Evolutionary conservation across 2,329 filamentous ascomycete genomes (phyloP).

Genomic region (Claviceps pazoutovae): DNA sequence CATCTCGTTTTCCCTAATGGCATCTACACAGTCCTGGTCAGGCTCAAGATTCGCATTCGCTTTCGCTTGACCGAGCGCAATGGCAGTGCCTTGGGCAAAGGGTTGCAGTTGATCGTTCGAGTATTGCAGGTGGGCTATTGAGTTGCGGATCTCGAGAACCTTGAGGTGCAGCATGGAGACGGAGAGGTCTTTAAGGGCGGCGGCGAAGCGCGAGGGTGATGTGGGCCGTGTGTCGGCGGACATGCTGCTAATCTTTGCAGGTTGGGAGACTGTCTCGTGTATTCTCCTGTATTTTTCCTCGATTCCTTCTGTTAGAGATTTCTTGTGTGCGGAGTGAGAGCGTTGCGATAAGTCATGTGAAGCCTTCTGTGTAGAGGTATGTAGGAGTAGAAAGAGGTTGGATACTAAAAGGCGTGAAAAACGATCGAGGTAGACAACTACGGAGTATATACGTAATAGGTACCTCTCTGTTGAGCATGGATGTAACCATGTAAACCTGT

Average conservation of each 20-base stretch:
- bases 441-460: too few relatives aligned
- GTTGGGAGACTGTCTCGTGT: background rate
- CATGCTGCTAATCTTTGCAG: slow-evolving; percentile 26
- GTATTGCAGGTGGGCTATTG: slow-evolving; percentile 57
- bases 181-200: slow-evolving; percentile 53
- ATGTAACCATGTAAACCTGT: too few relatives aligned
- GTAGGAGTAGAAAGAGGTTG: too few relatives aligned
- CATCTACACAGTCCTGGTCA: slow-evolving; percentile 60
- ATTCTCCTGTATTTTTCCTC: background rate
- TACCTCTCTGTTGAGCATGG: too few relatives aligned
- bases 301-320: background rate
- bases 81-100: slow-evolving; percentile 40
- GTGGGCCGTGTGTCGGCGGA: slow-evolving; percentile 51
- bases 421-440: too few relatives aligned
- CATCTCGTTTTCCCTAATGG: slow-evolving; percentile 55
- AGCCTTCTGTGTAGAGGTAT: too few relatives aligned
- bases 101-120: slow-evolving; percentile 61
- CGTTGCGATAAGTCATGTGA: too few relatives aligned
- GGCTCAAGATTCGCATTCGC: slow-evolving; percentile 16
- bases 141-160: slow-evolving; percentile 62
- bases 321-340: too few relatives aligned
- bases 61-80: slow-evolving; percentile 14
- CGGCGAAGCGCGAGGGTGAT: slow-evolving; percentile 46
- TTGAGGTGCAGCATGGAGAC: slow-evolving; percentile 56
- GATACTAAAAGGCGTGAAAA: too few relatives aligned